A percentile compares a stretch with the other conserved stretches of the same genome.
These are phyloP conservation scores for Globisporangium paroecandrum DNA, from an alignment of 352 stramenopile genomes.

Conservation along the genomic window DNA sequence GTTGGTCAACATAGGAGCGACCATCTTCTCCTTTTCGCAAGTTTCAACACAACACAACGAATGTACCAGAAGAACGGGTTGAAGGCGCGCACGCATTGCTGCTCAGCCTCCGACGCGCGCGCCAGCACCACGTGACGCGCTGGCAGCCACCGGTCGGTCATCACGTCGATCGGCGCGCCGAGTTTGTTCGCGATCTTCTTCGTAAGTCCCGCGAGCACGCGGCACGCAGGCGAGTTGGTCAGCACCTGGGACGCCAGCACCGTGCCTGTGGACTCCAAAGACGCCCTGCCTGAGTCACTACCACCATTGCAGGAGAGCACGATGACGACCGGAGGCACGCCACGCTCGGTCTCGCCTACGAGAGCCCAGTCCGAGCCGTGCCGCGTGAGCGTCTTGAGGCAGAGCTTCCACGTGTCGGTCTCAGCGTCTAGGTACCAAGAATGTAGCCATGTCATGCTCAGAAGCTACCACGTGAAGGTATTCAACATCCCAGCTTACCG, in stretches of 20 bases:
- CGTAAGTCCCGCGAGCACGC: slow-evolving; percentile 70
- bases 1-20: no score
- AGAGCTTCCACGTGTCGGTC: slow-evolving; percentile 59
- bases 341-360: slow-evolving; percentile 63
- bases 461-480: background rate
- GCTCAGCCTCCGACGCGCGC: slow-evolving; percentile 10
- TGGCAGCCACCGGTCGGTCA: slow-evolving; percentile 82
- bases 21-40: background rate
- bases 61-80: slow-evolving; percentile 76
- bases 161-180: slow-evolving; percentile 71
- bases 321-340: slow-evolving; percentile 61
- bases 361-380: slow-evolving; percentile 69
- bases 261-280: slow-evolving; percentile 52
- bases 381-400: slow-evolving; percentile 63
- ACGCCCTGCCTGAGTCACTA: background rate
- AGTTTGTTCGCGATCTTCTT: slow-evolving; percentile 86
- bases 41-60: background rate
- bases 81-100: slow-evolving; percentile 37
- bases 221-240: slow-evolving; percentile 68
- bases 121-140: slow-evolving; percentile 27
- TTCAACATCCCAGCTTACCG: slow-evolving; percentile 26
- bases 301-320: slow-evolving; percentile 39
- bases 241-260: slow-evolving; percentile 44
- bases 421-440: slow-evolving; percentile 36
- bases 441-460: background rate